A percentile compares a stretch with the other conserved stretches of the same genome.
Evolutionary conservation across 352 stramenopile species (phyloP).

Genomic region (Phytopythium helicoides): DNA sequence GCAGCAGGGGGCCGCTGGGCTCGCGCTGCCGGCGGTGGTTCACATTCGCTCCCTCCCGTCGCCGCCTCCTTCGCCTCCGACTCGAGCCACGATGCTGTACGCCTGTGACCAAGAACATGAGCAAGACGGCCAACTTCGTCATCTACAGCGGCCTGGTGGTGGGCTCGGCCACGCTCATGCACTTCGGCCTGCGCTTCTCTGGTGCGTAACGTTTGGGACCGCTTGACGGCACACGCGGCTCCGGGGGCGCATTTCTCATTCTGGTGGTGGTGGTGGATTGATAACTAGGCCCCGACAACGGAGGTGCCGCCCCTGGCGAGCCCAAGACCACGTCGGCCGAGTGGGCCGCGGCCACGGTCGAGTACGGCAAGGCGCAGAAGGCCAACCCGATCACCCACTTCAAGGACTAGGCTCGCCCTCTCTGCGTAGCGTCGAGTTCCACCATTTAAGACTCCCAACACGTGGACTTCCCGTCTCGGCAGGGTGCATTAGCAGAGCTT

Average conservation of each 20-base stretch:
- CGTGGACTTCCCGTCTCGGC: slow-evolving; percentile 14
- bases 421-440: slow-evolving; percentile 8
- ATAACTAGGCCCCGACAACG: slow-evolving; percentile 53
- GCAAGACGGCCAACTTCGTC: slow-evolving; percentile 54
- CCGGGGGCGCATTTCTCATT: not conserved
- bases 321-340: slow-evolving; percentile 76
- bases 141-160: slow-evolving; percentile 38
- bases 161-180: slow-evolving; percentile 39
- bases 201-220: slow-evolving; percentile 27
- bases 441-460: slow-evolving; percentile 23
- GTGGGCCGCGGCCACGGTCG: slow-evolving; percentile 69
- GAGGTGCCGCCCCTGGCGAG: slow-evolving; percentile 40
- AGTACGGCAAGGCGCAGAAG: slow-evolving; percentile 80
- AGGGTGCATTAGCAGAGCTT: too few species aligned
- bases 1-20: slow-evolving; percentile 31
- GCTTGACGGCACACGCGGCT: not conserved
- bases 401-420: slow-evolving; percentile 54
- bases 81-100: slow-evolving; percentile 52
- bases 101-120: slow-evolving; percentile 62
- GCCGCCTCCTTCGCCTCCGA: not conserved
- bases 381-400: slow-evolving; percentile 84
- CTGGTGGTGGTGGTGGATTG: not conserved
- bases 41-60: slow-evolving; percentile 13
- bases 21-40: not conserved
- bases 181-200: slow-evolving; percentile 58